Evolutionary conservation across 768 basidiomycete species (phyloP), one percentile per base, ranked within the genome.

Genomic region (Collybia mongolica): DNA sequence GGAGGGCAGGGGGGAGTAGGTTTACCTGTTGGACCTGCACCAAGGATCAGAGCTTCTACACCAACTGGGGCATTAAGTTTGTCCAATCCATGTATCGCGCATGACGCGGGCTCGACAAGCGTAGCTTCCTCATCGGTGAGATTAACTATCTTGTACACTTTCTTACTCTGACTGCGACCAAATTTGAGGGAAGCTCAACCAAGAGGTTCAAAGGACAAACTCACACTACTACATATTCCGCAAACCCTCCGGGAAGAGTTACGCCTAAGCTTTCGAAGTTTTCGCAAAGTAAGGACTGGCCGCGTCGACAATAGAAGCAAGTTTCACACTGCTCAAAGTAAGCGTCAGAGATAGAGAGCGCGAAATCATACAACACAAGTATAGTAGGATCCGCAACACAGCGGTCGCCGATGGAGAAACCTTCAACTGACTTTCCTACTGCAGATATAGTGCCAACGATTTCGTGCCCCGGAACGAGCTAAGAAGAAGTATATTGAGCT

Each of bases 1-100:
- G 23, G 51, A 39, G 24, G 14, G n/a, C n/a, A n/a, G n/a, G n/a
- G n/a, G n/a, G n/a, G n/a, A n/a, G n/a, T n/a, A n/a, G n/a, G 40
- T 54, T 12, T n/a, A 59, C 69, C 88, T 3, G 89, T 90, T 2
- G 88, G 88, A 15, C 88, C 88, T 15, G 88, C 83, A 39, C 88
- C 88, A 29, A 90, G 72, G 19, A 90, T 72, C 46, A 91, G 77
- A n/a, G 82, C 86, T 29, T 89, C 85, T 19, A 81, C 68, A 8
- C 88, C 88, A 41, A 86, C 83, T 7, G 82, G 77, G 6, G 84
- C 79, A 53, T 72, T 75, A 35, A 91, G 76, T 61, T 84, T 85
- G 68, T 91, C 88, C 54, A 87, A 78, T 7, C 88, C 88, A 67
- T 91, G 88, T 35, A 91, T 76, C 24, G 88, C 89, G 58, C 88